Base-by-base conservation (phyloP, 2,329 filamentous ascomycete species). In the Sclerotinia glacialis region DNA sequence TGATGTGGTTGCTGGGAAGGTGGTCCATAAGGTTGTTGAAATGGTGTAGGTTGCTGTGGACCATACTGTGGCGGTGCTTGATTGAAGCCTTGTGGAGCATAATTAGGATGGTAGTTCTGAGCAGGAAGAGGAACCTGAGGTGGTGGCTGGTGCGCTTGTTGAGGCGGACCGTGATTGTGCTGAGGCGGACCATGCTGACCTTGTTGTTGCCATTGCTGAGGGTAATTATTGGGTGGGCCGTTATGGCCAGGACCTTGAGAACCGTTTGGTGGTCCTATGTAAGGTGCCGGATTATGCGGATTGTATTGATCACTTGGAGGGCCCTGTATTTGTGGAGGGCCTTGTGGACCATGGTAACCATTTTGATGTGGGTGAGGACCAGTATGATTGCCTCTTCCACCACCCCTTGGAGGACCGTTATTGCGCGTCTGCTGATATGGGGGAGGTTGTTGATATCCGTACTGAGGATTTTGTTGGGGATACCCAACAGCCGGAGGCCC, bases 71-170 rank as follows among this genome's bases (percentile, higher is more conserved):
- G 68, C 61, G 73, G 65, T 37, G 28, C 28, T 40, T 73, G 72
- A 63, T 82, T 76, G 67, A 86, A 87, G 11, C 79, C 76, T 71
- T 86, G 86, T 50, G 82, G 82, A 49, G 84, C 81, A 73, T 86
- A 87, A 75, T 84, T 85, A 44, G 83, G 83, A 70, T 86, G 85
- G 72, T 86, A 86, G 72, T 83, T 84, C 68, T 82, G 79, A 42
- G 82, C 77, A 60, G 83, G 80, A 44, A 86, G 77, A 37, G 83
- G 82, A 64, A 79, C 73, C 60, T 76, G 69, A 58, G 74, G 70
- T 58, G 76, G 74, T 55, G 72, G 70, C 23, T 67, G 65, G 40
- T 64, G 65, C 14, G 40, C 44, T 67, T 77, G 77, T 65, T 73
- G 72, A 68, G 73, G 71, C 40, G 71, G 77, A 37, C 69, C 69